Evolutionary conservation across 371 early-diverging fungal species (phyloP), one percentile per base, ranked within the genome.

Genomic region (Conidiobolus incongruus): DNA sequence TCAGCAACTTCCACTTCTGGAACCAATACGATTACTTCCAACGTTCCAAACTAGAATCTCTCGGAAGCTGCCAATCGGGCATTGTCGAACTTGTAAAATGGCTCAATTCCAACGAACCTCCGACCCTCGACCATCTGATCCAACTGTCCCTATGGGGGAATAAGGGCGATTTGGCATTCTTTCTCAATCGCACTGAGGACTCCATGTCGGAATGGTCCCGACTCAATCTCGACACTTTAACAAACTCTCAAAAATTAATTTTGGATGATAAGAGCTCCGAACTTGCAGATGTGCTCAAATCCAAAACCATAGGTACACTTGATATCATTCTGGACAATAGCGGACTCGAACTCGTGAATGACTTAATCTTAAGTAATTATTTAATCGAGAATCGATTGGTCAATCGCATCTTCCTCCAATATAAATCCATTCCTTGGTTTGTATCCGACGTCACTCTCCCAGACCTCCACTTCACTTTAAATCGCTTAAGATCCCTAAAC

Each of bases 361-460:
- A 95, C 53, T 62, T 95, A 39, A 59, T 81, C 13, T 65, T 93
- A 46, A 90, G 88, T 12, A 78, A 87, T 49, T 85, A 74, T 66
- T 60, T 93, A 26, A 53, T 87, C 29, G 72, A 72, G n/a, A 59
- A 72, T 0, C 67, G 72, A 2, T 60, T 67, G 21, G 87, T 81
- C 0, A 48, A 48, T 3, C 50, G 63, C 31, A 59, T 92, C 6
- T 68, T 81, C 10, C 82, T 93, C 52, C 85, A 93, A 50, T 63
- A 70, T 48, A 95, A 93, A 58, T 48, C 66, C 2, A 73, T 83
- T 33, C 90, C 91, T 19, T 95, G 93, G 93, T 93, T 88, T 46
- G 91, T 92, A 15, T 78, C 79, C 3, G 91, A 90, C 50, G 81
- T 81, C 24, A 82, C 81, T 42, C 63, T 64, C 10, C 49, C 56